Conservation (phyloP, 2,329 filamentous ascomycete species). For the Bimuria novae-zelandiae region DNA sequence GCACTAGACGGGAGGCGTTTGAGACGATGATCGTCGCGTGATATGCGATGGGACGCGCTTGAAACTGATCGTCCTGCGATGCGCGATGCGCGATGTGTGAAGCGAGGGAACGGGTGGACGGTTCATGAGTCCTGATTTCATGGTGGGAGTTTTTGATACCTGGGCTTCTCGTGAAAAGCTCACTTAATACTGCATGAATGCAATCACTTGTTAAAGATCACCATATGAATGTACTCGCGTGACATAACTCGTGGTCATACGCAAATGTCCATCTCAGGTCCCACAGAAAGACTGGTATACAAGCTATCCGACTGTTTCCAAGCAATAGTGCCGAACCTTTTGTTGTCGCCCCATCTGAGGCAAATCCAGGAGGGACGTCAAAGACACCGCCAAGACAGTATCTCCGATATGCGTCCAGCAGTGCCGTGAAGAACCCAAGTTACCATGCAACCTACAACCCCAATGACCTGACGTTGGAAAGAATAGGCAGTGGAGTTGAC, state of each 20-base stretch:
- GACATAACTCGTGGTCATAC: not conserved
- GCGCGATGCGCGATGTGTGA: not conserved
- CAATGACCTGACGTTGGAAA: not conserved
- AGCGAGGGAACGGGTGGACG: not conserved
- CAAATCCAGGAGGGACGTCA: not conserved
- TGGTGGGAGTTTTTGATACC: conserved; percentile 2
- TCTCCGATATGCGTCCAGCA: not conserved
- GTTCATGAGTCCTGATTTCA: conserved; percentile 5
- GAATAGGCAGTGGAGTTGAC: not conserved
- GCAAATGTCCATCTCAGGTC: too few relatives aligned
- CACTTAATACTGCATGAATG: not conserved
- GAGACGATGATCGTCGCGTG: not conserved
- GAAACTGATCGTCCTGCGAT: too few relatives aligned
- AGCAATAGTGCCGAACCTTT: not conserved
- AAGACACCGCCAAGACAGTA: not conserved
- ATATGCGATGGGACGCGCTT: too few relatives aligned
- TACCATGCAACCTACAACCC: not conserved
- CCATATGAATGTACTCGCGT: too few relatives aligned
- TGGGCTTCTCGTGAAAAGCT: not conserved
- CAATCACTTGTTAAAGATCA: too few relatives aligned
- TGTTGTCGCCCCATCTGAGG: not conserved
- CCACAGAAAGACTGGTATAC: not conserved
- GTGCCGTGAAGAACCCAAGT: too few relatives aligned
- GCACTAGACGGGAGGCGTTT: conserved; percentile 14
- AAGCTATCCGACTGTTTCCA: not conserved